Evolutionary conservation across 2,329 filamentous ascomycete genomes (phyloP), one percentile per base, ranked within the genome.

Genomic region (Thelonectria discophora): DNA sequence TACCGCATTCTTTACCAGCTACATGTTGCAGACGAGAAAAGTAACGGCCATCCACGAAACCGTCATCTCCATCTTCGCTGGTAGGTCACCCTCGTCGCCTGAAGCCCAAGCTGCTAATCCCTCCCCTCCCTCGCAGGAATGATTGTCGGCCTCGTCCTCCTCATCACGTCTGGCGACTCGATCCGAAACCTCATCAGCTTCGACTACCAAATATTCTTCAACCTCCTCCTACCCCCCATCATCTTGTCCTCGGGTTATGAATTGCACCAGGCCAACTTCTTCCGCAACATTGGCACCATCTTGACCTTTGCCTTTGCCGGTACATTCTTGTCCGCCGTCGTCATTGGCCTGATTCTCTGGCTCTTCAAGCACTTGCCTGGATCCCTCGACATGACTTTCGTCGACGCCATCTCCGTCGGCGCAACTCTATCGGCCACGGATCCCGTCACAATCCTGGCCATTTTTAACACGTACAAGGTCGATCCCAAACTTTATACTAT

Each of bases 171-270:
- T 54, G 90, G 90, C 67, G 90, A 92, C 65, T 92, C 90, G 65
- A 93, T 99, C 71, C 90, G 94, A 76, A 91, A 92, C 75, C 89
- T 92, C 66, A 93, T 99, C 74, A 97, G 90, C 78, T 99, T 99
- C 83, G 91, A 98, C 81, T 97, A 97, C 77, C 94, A 98, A 75
- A 97, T 98, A 83, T 99, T 99, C 84, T 99, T 99, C 84, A 99
- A 99, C 78, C 87, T 99, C 47, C 87, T 99, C 12, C 90, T 99
- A n/a, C 95, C 95, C 39, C 95, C 95, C 58, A 99, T 99, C 75
- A 99, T 99, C 75, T 85, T 99, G 27, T 94, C 94, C 15, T 97
- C 94, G 15, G 95, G 95, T 56, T 99, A 98, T 80, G 95, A 99
- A 79, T 80, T 99, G 63, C 95, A 99, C 77, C 95, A 99, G 80